These are phyloP conservation scores for Cicer judaicum DNA, from an alignment of 306 rosid genomes.

Conservation along the genomic window DNA sequence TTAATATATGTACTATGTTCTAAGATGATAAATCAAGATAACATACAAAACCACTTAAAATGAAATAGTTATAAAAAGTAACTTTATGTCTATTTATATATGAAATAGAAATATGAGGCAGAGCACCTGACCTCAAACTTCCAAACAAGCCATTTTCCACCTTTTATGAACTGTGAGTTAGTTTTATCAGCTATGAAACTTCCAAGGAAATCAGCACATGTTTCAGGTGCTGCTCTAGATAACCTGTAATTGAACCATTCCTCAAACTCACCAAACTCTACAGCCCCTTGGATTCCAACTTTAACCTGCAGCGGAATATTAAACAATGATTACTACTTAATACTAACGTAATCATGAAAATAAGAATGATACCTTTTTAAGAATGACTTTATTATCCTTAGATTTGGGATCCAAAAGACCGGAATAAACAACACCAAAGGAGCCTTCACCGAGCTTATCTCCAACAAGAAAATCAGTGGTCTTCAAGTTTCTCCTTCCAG, in stretches of 20 bases:
- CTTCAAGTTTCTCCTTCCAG: conserved; percentile 78
- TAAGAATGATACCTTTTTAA: conserved; percentile 69
- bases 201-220: conserved; percentile 94
- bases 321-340: too few relatives aligned
- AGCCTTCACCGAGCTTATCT: conserved; percentile 87
- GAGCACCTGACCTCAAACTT: conserved; percentile 97
- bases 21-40: conserved; percentile 37
- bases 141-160: conserved; percentile 99
- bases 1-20: conserved; percentile 10
- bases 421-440: conserved; percentile 88
- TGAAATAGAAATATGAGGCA: conserved; percentile 28
- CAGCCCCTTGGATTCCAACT: conserved; percentile 76
- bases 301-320: conserved; percentile 61
- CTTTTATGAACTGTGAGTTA: conserved; percentile 68
- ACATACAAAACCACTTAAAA: conserved; percentile 11
- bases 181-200: conserved; percentile 82
- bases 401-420: conserved; percentile 66
- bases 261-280: conserved; percentile 79
- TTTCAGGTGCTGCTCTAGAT: conserved; percentile 97
- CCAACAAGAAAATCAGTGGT: conserved; percentile 71
- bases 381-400: conserved; percentile 83
- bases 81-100: conserved; percentile 1
- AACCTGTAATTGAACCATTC: conserved; percentile 96
- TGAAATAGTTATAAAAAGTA: conserved; percentile 12
- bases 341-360: too few relatives aligned